These are phyloP conservation scores for Breynia disticha DNA, from an alignment of 441 rosid species.

Conservation along the genomic window DNA sequence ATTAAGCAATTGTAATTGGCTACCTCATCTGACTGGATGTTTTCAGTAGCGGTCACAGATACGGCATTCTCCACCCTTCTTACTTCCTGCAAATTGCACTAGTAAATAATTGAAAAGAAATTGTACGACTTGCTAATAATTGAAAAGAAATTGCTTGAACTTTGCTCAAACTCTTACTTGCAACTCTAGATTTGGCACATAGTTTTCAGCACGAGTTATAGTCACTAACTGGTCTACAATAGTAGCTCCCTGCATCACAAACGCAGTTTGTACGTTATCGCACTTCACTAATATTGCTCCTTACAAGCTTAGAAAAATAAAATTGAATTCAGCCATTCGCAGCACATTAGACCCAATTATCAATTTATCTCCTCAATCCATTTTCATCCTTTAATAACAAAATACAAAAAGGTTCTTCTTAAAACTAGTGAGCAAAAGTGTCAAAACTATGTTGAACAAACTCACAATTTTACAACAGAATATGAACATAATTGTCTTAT, in stretches of 20 bases:
- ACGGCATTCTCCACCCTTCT: slow-evolving; percentile 15
- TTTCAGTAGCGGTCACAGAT: slow-evolving; percentile 11
- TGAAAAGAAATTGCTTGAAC: not conserved
- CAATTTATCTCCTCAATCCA: no score
- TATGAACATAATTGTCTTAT: no score
- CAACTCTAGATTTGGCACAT: slow-evolving; percentile 15
- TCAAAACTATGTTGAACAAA: no score
- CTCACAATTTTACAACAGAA: no score
- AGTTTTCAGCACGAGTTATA: slow-evolving; percentile 32
- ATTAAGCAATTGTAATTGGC: slow-evolving; percentile 3
- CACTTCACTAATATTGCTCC: not conserved
- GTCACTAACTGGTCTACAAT: slow-evolving; percentile 36
- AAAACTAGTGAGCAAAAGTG: no score
- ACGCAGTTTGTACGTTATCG: not conserved
- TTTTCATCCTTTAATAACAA: no score
- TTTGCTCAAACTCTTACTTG: slow-evolving; percentile 12
- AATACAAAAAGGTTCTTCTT: no score
- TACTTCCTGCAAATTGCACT: slow-evolving; percentile 16
- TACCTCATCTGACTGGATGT: slow-evolving; percentile 39
- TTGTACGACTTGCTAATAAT: no score
- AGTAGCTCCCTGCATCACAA: slow-evolving; percentile 55
- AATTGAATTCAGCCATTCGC: not conserved
- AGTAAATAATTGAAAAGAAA: slow-evolving; percentile 5
- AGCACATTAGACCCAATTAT: no score
- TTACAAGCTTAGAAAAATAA: not conserved